A percentile compares a stretch with the other conserved stretches of the same genome.
phyloP scores from a whole-genome alignment of 1,284 basidiomycete genomes.

The Retiboletus flavoniger region DNA sequence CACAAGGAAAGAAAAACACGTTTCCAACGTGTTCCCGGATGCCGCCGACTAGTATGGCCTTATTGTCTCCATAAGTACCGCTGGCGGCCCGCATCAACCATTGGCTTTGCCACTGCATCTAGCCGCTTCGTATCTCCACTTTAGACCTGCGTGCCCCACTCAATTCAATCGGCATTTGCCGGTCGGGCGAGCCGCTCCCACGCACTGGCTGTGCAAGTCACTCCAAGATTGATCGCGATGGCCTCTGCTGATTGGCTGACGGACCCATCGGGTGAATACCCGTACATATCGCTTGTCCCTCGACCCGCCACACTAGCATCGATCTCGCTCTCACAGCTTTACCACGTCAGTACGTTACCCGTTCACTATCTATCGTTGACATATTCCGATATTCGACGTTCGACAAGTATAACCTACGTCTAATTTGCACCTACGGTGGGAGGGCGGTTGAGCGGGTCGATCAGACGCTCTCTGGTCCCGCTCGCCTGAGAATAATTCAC shows the following conservation, averaged over 20 bases:
- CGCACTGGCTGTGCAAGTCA: conserved; percentile 26
- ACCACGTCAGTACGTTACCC: conserved; percentile 15
- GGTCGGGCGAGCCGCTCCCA: conserved; percentile 19
- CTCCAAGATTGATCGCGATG: conserved; percentile 25
- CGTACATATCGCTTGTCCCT: neutral
- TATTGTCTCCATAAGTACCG: conserved; percentile 17
- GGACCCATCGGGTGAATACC: conserved; percentile 11
- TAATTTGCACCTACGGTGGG: conserved; percentile 3
- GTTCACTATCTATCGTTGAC: neutral
- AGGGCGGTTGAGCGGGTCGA: conserved; percentile 13
- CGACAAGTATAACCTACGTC: conserved; percentile 10
- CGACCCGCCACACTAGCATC: neutral
- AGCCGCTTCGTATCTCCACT: conserved; percentile 27
- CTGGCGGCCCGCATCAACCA: conserved; percentile 5
- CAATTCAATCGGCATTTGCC: conserved; percentile 32
- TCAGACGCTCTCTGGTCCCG: neutral
- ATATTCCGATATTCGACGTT: conserved; percentile 2
- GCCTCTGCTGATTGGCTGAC: conserved; percentile 15
- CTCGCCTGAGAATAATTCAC: conserved; percentile 8
- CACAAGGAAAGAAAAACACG: conserved; percentile 1
- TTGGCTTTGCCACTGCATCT: conserved; percentile 12
- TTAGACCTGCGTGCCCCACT: conserved; percentile 8
- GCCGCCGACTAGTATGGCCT: conserved; percentile 10
- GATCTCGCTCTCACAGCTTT: conserved; percentile 1
- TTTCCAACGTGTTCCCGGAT: conserved; percentile 5